phyloP scores from a whole-genome alignment of 2,329 filamentous ascomycete species.

The Xylaria sp. region DNA sequence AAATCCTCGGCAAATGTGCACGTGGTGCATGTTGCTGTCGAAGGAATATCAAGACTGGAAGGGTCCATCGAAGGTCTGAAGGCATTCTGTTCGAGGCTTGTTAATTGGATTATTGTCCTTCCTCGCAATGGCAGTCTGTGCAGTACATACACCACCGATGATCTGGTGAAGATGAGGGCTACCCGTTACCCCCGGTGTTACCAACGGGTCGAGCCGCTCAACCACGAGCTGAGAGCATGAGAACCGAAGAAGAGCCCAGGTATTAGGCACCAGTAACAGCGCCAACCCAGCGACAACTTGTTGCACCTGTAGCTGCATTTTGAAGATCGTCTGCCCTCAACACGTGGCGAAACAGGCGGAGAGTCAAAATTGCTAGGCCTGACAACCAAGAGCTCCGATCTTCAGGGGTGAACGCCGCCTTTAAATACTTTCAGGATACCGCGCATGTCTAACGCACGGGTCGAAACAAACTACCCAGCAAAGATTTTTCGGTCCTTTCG shows the following conservation, averaged over 20 bases:
- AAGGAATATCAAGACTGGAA: slow-evolving; percentile 45
- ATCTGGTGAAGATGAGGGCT: slow-evolving; percentile 48
- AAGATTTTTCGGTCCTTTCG: background rate
- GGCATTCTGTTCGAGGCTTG: slow-evolving; percentile 41
- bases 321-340: slow-evolving; percentile 2
- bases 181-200: slow-evolving; percentile 43
- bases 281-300: slow-evolving; percentile 19
- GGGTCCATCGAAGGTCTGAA: slow-evolving; percentile 50
- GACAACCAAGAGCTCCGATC: background rate
- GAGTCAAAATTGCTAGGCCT: background rate
- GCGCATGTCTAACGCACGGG: background rate
- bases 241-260: slow-evolving; percentile 43
- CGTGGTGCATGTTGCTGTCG: slow-evolving; percentile 54
- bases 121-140: background rate
- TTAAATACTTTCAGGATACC: slow-evolving; percentile 7
- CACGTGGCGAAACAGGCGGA: background rate
- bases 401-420: background rate
- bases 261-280: slow-evolving; percentile 13
- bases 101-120: background rate
- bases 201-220: slow-evolving; percentile 45
- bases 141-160: slow-evolving; percentile 46
- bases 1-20: slow-evolving; percentile 58
- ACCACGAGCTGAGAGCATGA: slow-evolving; percentile 47
- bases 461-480: too few species aligned
- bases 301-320: slow-evolving; percentile 28